Conservation (phyloP, 305 asterid species). For the Andrographis paniculata region DNA sequence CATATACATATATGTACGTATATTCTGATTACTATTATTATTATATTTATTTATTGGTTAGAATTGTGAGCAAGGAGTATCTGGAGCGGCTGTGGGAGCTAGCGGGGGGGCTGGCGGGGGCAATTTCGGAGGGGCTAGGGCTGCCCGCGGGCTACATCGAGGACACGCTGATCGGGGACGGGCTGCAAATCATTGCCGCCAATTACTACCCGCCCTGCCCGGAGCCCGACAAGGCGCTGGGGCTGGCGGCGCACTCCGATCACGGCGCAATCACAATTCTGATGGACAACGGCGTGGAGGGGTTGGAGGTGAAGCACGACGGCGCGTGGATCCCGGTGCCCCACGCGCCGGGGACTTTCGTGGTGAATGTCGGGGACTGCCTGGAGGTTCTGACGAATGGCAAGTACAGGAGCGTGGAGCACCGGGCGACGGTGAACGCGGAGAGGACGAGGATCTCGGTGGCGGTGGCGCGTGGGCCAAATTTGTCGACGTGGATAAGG, state of each 20-base stretch:
- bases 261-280: conserved; percentile 52
- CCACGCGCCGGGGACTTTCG: conserved; percentile 34
- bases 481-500: conserved; percentile 17
- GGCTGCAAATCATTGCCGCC: conserved; percentile 36
- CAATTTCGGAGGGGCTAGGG: conserved; percentile 47
- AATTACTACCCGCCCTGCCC: conserved; percentile 58
- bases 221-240: conserved; percentile 48
- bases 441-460: conserved; percentile 34
- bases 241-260: conserved; percentile 51
- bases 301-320: conserved; percentile 43
- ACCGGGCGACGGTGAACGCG: conserved; percentile 36
- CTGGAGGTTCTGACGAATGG: conserved; percentile 54
- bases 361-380: conserved; percentile 51
- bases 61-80: conserved; percentile 34
- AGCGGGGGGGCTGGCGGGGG: conserved; percentile 27
- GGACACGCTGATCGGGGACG: conserved; percentile 30
- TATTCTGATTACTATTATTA: neutral
- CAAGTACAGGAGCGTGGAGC: conserved; percentile 51
- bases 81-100: conserved; percentile 35
- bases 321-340: conserved; percentile 32
- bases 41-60: neutral
- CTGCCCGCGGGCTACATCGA: conserved; percentile 31
- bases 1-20: neutral
- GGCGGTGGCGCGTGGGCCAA: conserved; percentile 49
- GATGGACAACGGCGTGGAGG: conserved; percentile 45